Conservation (phyloP, 306 rosid species). For the Cucumis sativus region Cucumber_9930_V3 NC_026655.2:17661001-17661500, state of each 20-base stretch:
- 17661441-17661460: slow-evolving; percentile 38
- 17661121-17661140: not conserved
- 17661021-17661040: not conserved
- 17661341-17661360: slow-evolving; percentile 21
- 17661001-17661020: too few relatives aligned
- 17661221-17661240: too few relatives aligned
- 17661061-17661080: too few relatives aligned
- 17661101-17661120: not conserved
- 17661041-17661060: not conserved
- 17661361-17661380: slow-evolving; percentile 19
- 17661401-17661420: slow-evolving; percentile 22
- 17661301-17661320: slow-evolving; percentile 9
- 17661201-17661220: not conserved
- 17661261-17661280: too few relatives aligned
- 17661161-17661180: not conserved
- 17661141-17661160: not conserved
- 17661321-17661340: slow-evolving; percentile 28
- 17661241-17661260: too few relatives aligned
- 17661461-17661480: slow-evolving; percentile 65
- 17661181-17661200: not conserved
- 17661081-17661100: not conserved
- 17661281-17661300: not conserved
- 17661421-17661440: not conserved
- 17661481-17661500: slow-evolving; percentile 29
- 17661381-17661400: slow-evolving; percentile 42